A percentile compares a stretch with the other conserved stretches of the same genome.
These are phyloP conservation scores for Fraxinus quadrangulata DNA, from an alignment of 257 asterid genomes.

Conservation along the genomic window DNA sequence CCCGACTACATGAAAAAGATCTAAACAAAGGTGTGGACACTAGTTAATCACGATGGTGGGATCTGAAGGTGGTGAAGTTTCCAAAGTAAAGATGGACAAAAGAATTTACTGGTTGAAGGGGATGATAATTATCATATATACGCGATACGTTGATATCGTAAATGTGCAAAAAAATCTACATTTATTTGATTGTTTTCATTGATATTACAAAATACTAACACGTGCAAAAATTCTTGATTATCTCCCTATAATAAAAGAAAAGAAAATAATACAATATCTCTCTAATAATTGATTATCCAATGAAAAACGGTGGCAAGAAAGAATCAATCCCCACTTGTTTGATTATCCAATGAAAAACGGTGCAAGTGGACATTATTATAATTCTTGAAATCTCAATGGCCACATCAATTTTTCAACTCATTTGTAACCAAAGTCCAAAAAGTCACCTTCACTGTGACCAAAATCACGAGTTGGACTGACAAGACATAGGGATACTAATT, in stretches of 20 bases:
- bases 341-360: not conserved
- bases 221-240: not conserved
- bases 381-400: not conserved
- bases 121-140: no score
- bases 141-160: no score
- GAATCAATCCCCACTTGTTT: not conserved
- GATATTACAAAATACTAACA: not conserved
- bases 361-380: not conserved
- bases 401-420: not conserved
- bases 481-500: not conserved
- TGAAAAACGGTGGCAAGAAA: not conserved
- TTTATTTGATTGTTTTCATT: no score
- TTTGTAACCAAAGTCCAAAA: not conserved
- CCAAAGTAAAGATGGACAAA: no score
- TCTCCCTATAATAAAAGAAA: not conserved
- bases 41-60: no score
- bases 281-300: slow-evolving; percentile 1
- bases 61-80: no score
- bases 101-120: no score
- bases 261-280: not conserved
- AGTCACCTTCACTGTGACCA: not conserved
- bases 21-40: no score
- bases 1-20: no score
- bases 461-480: not conserved
- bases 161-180: no score